Evolutionary conservation across 257 asterid species (phyloP).

Genomic region (Solanum habrochaites): DNA sequence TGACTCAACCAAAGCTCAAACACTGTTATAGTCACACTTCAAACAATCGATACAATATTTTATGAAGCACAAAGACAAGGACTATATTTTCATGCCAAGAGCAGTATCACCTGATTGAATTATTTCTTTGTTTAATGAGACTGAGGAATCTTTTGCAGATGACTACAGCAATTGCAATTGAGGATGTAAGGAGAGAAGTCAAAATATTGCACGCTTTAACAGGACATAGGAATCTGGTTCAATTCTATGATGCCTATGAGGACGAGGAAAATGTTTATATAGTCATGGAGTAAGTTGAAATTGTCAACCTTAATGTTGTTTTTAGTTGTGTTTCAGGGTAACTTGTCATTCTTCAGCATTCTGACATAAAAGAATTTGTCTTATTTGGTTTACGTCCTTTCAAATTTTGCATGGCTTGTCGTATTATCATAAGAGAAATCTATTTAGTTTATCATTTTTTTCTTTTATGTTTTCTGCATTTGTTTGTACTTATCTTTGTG

Average conservation of each 20-base stretch:
- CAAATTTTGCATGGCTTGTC: not conserved
- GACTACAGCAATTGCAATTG: conserved; percentile 60
- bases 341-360: not conserved
- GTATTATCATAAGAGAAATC: not conserved
- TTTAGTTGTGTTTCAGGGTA: not conserved
- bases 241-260: too few relatives aligned
- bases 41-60: too few relatives aligned
- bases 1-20: too few relatives aligned
- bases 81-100: not conserved
- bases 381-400: not conserved
- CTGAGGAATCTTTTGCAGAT: conserved; percentile 27
- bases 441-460: not conserved
- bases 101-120: not conserved
- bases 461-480: not conserved
- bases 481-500: not conserved
- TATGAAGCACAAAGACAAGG: too few relatives aligned
- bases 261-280: too few relatives aligned
- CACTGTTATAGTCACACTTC: too few relatives aligned
- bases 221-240: conserved; percentile 49
- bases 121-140: not conserved
- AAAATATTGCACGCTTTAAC: conserved; percentile 49
- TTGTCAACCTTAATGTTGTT: not conserved
- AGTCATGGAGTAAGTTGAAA: conserved; percentile 58
- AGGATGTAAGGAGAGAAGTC: conserved; percentile 63
- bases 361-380: not conserved